A percentile compares a stretch with the other conserved stretches of the same genome.
Conservation (phyloP, 2,329 filamentous ascomycete genomes). For the Colletotrichum somersetense region DNA sequence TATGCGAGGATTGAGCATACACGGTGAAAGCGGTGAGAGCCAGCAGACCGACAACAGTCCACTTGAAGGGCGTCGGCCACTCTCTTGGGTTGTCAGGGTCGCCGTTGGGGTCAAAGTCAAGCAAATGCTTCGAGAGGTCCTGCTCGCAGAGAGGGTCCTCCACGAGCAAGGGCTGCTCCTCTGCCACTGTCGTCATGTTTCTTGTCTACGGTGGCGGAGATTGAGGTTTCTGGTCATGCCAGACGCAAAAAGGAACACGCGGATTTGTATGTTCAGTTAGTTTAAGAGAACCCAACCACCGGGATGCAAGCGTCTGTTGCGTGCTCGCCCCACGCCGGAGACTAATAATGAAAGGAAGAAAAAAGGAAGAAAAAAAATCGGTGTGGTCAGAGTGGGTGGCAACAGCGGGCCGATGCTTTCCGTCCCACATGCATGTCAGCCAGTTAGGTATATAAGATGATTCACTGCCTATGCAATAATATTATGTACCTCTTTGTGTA, state of each 20-base stretch:
- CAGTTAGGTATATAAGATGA: neutral
- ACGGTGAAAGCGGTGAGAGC: slow-evolving; percentile 69
- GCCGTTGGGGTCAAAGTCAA: slow-evolving; percentile 43
- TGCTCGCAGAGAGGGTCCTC: slow-evolving; percentile 38
- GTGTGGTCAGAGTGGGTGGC: slow-evolving; percentile 24
- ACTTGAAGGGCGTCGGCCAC: slow-evolving; percentile 66
- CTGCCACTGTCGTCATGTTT: slow-evolving; percentile 8
- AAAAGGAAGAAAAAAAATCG: neutral
- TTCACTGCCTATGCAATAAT: no score
- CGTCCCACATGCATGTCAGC: slow-evolving; percentile 17
- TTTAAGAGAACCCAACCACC: neutral
- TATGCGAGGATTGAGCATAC: slow-evolving; percentile 50
- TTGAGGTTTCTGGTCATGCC: neutral
- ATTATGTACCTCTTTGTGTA: no score
- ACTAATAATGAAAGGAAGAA: neutral
- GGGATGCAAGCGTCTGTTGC: slow-evolving; percentile 11
- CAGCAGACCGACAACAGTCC: slow-evolving; percentile 65
- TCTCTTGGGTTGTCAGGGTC: slow-evolving; percentile 60
- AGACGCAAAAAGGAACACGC: neutral
- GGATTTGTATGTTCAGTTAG: neutral
- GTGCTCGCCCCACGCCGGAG: slow-evolving; percentile 35
- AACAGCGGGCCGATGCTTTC: slow-evolving; percentile 21
- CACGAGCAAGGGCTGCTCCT: slow-evolving; percentile 34
- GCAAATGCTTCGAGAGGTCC: slow-evolving; percentile 33
- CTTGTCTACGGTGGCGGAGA: neutral